phyloP scores from a whole-genome alignment of 768 basidiomycete species.

The Boletus rufocinnamomeus region DNA sequence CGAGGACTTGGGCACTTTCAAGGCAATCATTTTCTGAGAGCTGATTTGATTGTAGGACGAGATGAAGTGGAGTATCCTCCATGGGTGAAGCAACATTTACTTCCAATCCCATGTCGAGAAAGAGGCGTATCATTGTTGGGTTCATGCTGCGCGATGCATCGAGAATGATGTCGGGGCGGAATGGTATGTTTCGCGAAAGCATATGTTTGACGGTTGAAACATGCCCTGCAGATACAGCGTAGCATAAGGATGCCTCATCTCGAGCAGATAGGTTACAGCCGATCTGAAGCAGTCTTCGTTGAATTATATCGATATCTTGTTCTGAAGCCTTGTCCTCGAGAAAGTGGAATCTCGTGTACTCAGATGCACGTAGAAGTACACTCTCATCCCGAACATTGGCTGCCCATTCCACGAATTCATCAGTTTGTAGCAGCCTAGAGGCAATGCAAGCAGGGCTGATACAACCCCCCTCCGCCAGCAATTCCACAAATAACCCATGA shows the following conservation, averaged over 20 bases:
- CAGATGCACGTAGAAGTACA: not conserved
- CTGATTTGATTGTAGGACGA: not conserved
- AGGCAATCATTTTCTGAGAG: not conserved
- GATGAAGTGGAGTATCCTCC: slow-evolving; percentile 10
- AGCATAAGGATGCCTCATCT: not conserved
- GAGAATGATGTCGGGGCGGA: slow-evolving; percentile 10
- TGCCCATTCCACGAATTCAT: slow-evolving; percentile 17
- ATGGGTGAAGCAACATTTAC: not conserved
- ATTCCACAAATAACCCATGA: not conserved
- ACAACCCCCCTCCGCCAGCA: not conserved
- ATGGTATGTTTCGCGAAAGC: not conserved
- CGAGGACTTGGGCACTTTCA: not conserved
- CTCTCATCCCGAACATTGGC: not conserved
- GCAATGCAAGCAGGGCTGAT: not conserved
- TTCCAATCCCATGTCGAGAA: not conserved
- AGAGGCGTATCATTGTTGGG: slow-evolving; percentile 1
- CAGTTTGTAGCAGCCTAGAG: not conserved
- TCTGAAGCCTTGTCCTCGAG: not conserved
- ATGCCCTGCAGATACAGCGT: slow-evolving; percentile 8
- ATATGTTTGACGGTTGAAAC: slow-evolving; percentile 1
- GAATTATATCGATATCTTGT: not conserved
- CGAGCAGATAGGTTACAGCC: not conserved
- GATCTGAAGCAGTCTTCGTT: slow-evolving; percentile 10
- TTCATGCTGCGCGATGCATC: not conserved
- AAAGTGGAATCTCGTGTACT: not conserved